A percentile compares a stretch with the other conserved stretches of the same genome.
phyloP scores from a whole-genome alignment of 768 basidiomycete species.

The Lentinula lateritia region DNA sequence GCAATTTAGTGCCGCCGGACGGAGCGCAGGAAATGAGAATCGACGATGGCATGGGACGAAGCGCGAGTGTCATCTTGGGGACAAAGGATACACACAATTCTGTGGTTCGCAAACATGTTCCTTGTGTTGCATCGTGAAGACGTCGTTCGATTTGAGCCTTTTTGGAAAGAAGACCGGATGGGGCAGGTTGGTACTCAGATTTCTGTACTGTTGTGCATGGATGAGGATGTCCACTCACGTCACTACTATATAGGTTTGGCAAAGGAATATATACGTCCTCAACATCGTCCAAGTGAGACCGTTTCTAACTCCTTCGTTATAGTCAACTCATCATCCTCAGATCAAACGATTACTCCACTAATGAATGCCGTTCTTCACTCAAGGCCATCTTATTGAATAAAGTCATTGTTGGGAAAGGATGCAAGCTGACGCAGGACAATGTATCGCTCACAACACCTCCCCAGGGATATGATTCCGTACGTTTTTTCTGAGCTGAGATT shows the following conservation, averaged over 20 bases:
- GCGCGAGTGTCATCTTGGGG: conserved; percentile 58
- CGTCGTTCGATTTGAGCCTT: conserved; percentile 57
- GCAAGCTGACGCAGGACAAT: conserved; percentile 58
- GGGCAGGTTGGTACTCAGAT: conserved; percentile 44
- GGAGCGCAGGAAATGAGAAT: conserved; percentile 65
- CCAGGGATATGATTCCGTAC: conserved; percentile 59
- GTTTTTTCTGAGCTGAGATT: conserved; percentile 16
- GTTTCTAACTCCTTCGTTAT: neutral
- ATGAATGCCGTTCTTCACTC: conserved; percentile 45
- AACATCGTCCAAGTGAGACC: conserved; percentile 65
- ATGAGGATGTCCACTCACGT: too few relatives aligned
- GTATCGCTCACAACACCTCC: conserved; percentile 52
- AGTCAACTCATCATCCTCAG: conserved; percentile 18
- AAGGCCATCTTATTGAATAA: conserved; percentile 73
- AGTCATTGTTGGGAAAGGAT: conserved; percentile 66
- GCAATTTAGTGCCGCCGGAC: conserved; percentile 46
- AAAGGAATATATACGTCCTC: conserved; percentile 70
- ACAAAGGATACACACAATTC: conserved; percentile 49
- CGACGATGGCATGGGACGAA: conserved; percentile 74
- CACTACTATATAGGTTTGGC: conserved; percentile 43
- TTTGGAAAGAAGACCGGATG: conserved; percentile 70
- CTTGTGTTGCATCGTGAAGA: conserved; percentile 57
- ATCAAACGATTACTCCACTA: conserved; percentile 67
- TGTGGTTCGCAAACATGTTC: conserved; percentile 56
- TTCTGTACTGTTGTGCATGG: neutral